A percentile compares a stretch with the other conserved stretches of the same genome.
Conservation (phyloP, 352 stramenopile genomes). For the Globisporangium nunn region DNA sequence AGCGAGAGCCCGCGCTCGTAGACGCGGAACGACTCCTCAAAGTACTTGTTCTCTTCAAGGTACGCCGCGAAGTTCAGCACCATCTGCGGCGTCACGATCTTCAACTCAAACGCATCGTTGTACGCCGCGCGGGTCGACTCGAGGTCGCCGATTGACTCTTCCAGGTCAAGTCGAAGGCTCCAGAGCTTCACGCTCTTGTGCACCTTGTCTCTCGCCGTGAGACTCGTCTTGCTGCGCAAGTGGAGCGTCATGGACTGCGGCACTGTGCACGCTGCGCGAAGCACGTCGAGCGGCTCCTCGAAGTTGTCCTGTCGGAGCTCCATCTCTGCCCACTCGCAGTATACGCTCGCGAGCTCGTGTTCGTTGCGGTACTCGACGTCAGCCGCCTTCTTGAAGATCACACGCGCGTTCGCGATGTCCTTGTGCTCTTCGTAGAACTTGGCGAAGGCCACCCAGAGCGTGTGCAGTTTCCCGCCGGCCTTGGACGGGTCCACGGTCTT, state of each 20-base stretch:
- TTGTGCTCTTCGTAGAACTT: slow-evolving; percentile 93
- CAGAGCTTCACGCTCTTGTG: slow-evolving; percentile 92
- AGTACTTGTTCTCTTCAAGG: slow-evolving; percentile 97
- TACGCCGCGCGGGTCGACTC: slow-evolving; percentile 94
- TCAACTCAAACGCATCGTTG: slow-evolving; percentile 92
- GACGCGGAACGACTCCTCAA: slow-evolving; percentile 92
- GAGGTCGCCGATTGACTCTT: slow-evolving; percentile 96
- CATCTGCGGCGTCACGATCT: slow-evolving; percentile 95
- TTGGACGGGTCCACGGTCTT: slow-evolving; percentile 88
- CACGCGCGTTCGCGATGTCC: slow-evolving; percentile 88
- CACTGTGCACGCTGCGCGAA: slow-evolving; percentile 73
- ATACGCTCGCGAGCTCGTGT: slow-evolving; percentile 93
- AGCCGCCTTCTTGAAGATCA: slow-evolving; percentile 89
- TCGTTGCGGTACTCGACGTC: slow-evolving; percentile 70
- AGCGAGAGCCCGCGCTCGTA: slow-evolving; percentile 87
- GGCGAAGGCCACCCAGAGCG: slow-evolving; percentile 93
- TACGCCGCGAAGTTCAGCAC: slow-evolving; percentile 96
- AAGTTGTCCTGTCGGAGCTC: slow-evolving; percentile 94
- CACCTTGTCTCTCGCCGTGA: slow-evolving; percentile 74
- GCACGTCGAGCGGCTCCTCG: slow-evolving; percentile 88
- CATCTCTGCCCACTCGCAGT: slow-evolving; percentile 94
- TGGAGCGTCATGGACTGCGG: slow-evolving; percentile 40
- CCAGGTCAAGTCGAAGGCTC: slow-evolving; percentile 96
- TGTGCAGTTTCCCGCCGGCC: slow-evolving; percentile 81
- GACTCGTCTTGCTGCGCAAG: slow-evolving; percentile 41